Evolutionary conservation across 2,329 filamentous ascomycete genomes (phyloP), one percentile per base, ranked within the genome.

Genomic region (Fusarium verticillioides): DNA sequence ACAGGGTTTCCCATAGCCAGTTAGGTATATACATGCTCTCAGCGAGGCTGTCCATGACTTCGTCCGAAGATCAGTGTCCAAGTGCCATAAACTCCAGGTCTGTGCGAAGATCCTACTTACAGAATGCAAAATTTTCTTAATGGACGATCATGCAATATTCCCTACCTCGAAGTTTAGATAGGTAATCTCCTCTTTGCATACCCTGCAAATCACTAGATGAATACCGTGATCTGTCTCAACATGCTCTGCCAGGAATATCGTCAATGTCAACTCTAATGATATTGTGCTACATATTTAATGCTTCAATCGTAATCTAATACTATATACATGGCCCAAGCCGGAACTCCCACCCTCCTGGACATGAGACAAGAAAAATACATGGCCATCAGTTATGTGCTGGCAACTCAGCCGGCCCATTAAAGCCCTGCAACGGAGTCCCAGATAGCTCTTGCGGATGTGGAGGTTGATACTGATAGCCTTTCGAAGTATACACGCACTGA

Each of bases 321-420:
- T 26, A 26, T n/a, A 58, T n/a, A 60, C 9, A 46, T 23, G 16
- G 4, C 26, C 9, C 18, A 32, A 26, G 15, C 28, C 12, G 18
- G 28, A 43, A 30, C 21, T 32, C 26, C 9, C 8, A 23, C 39
- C 7, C 13, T 7, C 18, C 26, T 46, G 16, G n/a, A 47, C 19
- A 7, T 21, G 39, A 36, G 21, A 18, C 18, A 36, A 21, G 7
- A 19, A 8, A 21, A 36, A 18, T n/a, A 7, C 5, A 40, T 19
- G n/a, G 26, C n/a, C 28, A 37, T 69, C 46, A 75, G 49, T 67
- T 67, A 32, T 70, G 46, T 49, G 61, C 69, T 39, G 69, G 69
- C 26, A 74, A 23, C 40, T 70, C 71, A 30, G 61, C 72, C 19
- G 56, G 54, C 7, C 69, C 28, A 18, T 21, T 66, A 11, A 50